Conservation (phyloP, 192 early-diverging fungal genomes). For the Fimicolochytrium jonesii region DNA sequence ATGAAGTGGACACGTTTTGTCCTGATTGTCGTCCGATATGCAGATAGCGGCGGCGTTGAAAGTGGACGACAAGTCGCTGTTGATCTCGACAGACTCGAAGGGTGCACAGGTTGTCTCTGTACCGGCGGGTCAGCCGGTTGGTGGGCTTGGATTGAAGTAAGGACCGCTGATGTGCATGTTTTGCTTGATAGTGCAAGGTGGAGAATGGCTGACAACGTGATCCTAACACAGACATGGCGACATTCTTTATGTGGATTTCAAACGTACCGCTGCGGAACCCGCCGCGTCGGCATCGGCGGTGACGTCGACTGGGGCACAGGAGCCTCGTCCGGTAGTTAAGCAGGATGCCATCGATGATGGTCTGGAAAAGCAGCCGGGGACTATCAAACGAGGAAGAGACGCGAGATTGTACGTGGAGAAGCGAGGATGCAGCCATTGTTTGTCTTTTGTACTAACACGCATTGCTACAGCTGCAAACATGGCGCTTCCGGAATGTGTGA, state of each 20-base stretch:
- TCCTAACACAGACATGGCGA: slow-evolving; percentile 38
- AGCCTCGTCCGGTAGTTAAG: slow-evolving; percentile 13
- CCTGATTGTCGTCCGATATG: background rate
- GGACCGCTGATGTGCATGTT: background rate
- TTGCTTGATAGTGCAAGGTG: background rate
- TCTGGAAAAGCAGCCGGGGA: slow-evolving; percentile 76
- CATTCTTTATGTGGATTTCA: slow-evolving; percentile 27
- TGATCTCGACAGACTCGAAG: slow-evolving; percentile 3
- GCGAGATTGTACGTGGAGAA: slow-evolving; percentile 62
- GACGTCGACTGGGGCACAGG: slow-evolving; percentile 21
- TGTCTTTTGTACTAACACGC: background rate
- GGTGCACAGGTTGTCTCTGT: background rate
- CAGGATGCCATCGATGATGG: slow-evolving; percentile 77
- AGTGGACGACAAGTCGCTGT: slow-evolving; percentile 22
- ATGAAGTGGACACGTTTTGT: background rate
- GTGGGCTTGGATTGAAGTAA: background rate
- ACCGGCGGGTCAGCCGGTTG: background rate
- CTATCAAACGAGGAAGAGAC: slow-evolving; percentile 76
- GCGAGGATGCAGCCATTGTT: slow-evolving; percentile 18
- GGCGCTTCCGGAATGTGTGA: slow-evolving; percentile 83
- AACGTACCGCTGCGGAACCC: background rate
- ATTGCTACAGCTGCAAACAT: slow-evolving; percentile 66
- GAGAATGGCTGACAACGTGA: background rate
- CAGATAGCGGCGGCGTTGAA: slow-evolving; percentile 26
- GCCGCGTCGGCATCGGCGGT: slow-evolving; percentile 3